Conservation (phyloP, 441 rosid species). For the Theobroma grandiflorum region DNA sequence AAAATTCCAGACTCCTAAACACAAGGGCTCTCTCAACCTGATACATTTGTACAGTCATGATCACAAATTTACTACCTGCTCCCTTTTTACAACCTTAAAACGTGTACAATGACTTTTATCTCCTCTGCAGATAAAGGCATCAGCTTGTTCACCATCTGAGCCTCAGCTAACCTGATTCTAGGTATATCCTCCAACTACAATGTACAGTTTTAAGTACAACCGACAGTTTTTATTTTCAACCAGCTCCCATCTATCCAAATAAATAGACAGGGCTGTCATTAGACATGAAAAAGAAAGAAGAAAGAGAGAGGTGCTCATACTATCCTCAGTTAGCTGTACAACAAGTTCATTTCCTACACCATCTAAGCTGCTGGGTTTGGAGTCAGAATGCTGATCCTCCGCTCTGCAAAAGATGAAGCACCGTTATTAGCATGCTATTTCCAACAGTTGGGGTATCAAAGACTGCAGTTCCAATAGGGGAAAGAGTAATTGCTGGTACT, state of each 20-base stretch:
- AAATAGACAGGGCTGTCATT: conserved; percentile 46
- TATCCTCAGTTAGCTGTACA: conserved; percentile 76
- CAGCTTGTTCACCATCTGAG: conserved; percentile 44
- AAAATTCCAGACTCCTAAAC: conserved; percentile 43
- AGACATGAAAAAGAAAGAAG: conserved; percentile 30
- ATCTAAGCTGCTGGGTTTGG: conserved; percentile 49
- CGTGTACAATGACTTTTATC: conserved; percentile 45
- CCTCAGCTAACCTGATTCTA: conserved; percentile 55
- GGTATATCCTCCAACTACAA: conserved; percentile 58
- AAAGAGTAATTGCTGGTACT: background rate
- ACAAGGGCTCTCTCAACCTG: conserved; percentile 39
- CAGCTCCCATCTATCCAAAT: conserved; percentile 49
- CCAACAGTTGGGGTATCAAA: background rate
- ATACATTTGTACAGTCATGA: conserved; percentile 51
- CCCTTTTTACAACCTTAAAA: conserved; percentile 53
- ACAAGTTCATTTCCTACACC: conserved; percentile 49
- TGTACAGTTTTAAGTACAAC: conserved; percentile 66
- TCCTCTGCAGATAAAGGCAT: conserved; percentile 34
- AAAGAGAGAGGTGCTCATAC: conserved; percentile 47
- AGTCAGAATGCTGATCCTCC: conserved; percentile 71
- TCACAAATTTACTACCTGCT: conserved; percentile 39
- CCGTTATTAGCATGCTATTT: conserved; percentile 6
- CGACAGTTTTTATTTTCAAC: conserved; percentile 46
- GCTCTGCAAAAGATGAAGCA: conserved; percentile 50
- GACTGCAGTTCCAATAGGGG: background rate